These are phyloP conservation scores for Flaveria trinervia DNA, from an alignment of 129 eudicot genomes.

Conservation along the genomic window DNA sequence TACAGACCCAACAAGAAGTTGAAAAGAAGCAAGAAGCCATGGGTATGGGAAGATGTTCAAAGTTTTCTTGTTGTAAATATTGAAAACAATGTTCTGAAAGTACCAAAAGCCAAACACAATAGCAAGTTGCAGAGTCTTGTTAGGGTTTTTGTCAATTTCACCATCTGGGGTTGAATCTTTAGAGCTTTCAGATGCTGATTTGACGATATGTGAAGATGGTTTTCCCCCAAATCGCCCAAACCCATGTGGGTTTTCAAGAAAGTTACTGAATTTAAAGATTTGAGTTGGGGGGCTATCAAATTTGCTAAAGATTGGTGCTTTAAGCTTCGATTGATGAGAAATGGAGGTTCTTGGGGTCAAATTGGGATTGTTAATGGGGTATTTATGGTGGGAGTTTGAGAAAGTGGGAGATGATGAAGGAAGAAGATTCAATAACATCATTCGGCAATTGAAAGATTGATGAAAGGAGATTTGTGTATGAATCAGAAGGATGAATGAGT, in stretches of 20 bases:
- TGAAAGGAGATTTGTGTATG: conserved; percentile 24
- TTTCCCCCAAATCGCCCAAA: conserved; percentile 33
- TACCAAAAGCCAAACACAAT: conserved; percentile 88
- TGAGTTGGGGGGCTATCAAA: conserved; percentile 35
- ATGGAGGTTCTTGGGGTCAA: conserved; percentile 26
- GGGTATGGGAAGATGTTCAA: conserved; percentile 83
- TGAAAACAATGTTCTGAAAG: conserved; percentile 84
- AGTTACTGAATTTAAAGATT: conserved; percentile 26
- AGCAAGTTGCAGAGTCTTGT: conserved; percentile 64
- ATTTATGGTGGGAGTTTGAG: conserved; percentile 47
- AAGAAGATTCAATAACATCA: conserved; percentile 56
- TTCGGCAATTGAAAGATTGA: conserved; percentile 1
- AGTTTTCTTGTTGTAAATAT: conserved; percentile 76
- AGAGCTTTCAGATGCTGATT: conserved; percentile 49
- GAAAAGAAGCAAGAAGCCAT: conserved; percentile 90
- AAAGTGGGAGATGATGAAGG: conserved; percentile 60
- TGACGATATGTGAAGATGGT: conserved; percentile 39
- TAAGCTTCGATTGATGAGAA: conserved; percentile 23
- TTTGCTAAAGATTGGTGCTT: conserved; percentile 32
- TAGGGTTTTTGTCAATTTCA: conserved; percentile 48
- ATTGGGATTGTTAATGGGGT: conserved; percentile 44
- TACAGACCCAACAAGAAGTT: conserved; percentile 73
- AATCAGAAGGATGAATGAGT: conserved; percentile 1
- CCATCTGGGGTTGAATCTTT: conserved; percentile 64
- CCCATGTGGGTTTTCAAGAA: conserved; percentile 27